Conservation (phyloP, 768 basidiomycete genomes). For the Galerina sulciceps region DNA sequence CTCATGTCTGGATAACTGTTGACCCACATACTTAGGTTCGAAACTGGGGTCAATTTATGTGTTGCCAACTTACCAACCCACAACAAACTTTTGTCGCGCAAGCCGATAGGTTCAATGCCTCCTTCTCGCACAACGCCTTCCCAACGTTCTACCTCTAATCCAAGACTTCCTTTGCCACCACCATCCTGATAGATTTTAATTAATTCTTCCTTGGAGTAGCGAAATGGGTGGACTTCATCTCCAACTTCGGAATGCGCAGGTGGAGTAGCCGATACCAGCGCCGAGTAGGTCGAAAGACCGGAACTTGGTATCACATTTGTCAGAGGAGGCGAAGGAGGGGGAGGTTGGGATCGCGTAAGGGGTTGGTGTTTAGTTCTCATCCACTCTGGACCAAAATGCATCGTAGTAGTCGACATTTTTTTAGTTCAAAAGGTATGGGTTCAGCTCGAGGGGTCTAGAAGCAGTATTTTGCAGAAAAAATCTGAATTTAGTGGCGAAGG, state of each 20-base stretch:
- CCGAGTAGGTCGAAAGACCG: conserved; percentile 71
- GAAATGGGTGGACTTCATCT: conserved; percentile 78
- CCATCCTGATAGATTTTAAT: conserved; percentile 84
- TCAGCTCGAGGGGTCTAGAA: conserved; percentile 19
- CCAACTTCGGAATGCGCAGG: conserved; percentile 55
- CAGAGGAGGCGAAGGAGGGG: conserved; percentile 67
- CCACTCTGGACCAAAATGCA: conserved; percentile 94
- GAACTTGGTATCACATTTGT: conserved; percentile 44
- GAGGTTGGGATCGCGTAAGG: conserved; percentile 53
- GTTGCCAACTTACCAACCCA: too few relatives aligned
- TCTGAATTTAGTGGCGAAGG: conserved; percentile 30
- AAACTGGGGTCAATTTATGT: too few relatives aligned
- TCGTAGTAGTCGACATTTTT: conserved; percentile 64
- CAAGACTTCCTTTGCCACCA: conserved; percentile 72
- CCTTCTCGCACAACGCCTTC: conserved; percentile 85
- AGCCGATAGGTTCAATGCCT: conserved; percentile 69
- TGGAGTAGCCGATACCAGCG: conserved; percentile 62
- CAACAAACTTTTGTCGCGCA: conserved; percentile 63
- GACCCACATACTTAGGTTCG: too few relatives aligned
- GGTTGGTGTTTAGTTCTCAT: conserved; percentile 81
- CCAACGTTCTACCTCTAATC: conserved; percentile 87
- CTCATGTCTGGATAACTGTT: too few relatives aligned
- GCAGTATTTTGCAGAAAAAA: conserved; percentile 36
- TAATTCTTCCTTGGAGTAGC: conserved; percentile 86
- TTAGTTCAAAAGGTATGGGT: conserved; percentile 11